These are phyloP conservation scores for Podospora pseudoanserina DNA, from an alignment of 495 filamentous ascomycete genomes.

Conservation along the genomic window DNA sequence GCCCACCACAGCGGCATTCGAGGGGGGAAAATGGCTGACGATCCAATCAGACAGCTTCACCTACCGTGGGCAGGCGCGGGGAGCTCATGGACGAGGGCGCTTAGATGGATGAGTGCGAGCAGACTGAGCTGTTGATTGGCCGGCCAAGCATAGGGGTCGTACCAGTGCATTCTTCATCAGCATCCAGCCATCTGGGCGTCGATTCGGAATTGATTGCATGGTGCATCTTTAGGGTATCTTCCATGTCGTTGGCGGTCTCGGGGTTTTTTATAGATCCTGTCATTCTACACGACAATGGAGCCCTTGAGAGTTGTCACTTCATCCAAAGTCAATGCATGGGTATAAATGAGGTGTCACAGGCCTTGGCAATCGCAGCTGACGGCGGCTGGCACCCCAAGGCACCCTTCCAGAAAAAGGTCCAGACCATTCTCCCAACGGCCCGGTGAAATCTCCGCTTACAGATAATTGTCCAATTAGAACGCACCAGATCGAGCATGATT, in stretches of 20 bases:
- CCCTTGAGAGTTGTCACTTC: too few relatives aligned
- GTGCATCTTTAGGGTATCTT: background rate
- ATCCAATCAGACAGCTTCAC: constrained; percentile 18
- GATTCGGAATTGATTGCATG: background rate
- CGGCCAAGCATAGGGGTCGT: constrained; percentile 8
- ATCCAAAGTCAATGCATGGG: too few relatives aligned
- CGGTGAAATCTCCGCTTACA: too few relatives aligned
- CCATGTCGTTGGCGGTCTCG: background rate
- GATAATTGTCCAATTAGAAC: constrained; percentile 12
- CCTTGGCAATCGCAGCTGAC: background rate
- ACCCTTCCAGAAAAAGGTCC: background rate
- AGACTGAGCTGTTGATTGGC: constrained; percentile 15
- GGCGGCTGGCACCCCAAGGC: background rate
- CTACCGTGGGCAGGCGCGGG: constrained; percentile 9
- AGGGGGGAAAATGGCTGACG: background rate
- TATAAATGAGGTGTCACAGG: background rate
- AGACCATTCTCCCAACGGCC: background rate
- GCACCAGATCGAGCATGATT: background rate
- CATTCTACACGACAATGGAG: too few relatives aligned
- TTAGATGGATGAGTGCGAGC: constrained; percentile 19
- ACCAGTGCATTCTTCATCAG: background rate
- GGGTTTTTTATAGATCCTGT: background rate
- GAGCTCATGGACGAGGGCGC: constrained; percentile 27
- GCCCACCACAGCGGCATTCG: background rate
- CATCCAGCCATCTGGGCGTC: background rate